These are phyloP conservation scores for Stygiomarasmius scandens DNA, from an alignment of 1,284 basidiomycete species.

Conservation along the genomic window DNA sequence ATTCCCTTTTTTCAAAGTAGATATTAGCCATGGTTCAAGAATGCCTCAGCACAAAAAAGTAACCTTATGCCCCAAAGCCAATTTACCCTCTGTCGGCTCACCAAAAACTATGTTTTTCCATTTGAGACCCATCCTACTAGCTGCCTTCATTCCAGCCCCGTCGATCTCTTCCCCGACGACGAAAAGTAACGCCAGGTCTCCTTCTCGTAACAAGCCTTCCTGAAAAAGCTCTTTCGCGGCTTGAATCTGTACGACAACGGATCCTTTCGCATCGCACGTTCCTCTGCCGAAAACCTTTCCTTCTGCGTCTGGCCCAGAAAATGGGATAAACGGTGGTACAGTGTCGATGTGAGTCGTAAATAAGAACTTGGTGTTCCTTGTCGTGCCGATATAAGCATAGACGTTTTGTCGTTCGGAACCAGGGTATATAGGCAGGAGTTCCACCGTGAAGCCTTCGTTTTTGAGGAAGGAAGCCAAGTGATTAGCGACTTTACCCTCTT, in stretches of 20 bases:
- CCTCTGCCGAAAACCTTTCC: slow-evolving; percentile 11
- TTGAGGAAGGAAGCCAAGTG: background rate
- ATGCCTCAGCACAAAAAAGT: background rate
- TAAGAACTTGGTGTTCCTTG: slow-evolving; percentile 3
- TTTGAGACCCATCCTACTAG: slow-evolving; percentile 10
- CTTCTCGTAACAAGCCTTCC: slow-evolving; percentile 1
- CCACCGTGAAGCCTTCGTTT: background rate
- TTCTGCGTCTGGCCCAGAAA: slow-evolving; percentile 11
- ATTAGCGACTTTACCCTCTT: background rate
- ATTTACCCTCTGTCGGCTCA: background rate
- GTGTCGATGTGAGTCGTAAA: slow-evolving; percentile 15
- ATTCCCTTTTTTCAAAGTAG: slow-evolving; percentile 1
- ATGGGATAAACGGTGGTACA: slow-evolving; percentile 14
- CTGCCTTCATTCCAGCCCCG: slow-evolving; percentile 12
- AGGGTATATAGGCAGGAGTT: background rate
- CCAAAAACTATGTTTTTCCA: slow-evolving; percentile 13
- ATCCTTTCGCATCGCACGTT: slow-evolving; percentile 12
- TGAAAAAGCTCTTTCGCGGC: slow-evolving; percentile 8
- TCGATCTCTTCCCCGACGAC: slow-evolving; percentile 15
- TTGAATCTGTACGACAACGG: slow-evolving; percentile 10
- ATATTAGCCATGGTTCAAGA: background rate
- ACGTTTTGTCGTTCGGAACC: background rate
- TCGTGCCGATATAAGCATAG: background rate
- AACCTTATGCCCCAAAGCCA: background rate
- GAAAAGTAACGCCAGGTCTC: slow-evolving; percentile 11